Evolutionary conservation across 176 grass and related monocot species (phyloP).

Genomic region (Hyparrhenia diplandra): DNA sequence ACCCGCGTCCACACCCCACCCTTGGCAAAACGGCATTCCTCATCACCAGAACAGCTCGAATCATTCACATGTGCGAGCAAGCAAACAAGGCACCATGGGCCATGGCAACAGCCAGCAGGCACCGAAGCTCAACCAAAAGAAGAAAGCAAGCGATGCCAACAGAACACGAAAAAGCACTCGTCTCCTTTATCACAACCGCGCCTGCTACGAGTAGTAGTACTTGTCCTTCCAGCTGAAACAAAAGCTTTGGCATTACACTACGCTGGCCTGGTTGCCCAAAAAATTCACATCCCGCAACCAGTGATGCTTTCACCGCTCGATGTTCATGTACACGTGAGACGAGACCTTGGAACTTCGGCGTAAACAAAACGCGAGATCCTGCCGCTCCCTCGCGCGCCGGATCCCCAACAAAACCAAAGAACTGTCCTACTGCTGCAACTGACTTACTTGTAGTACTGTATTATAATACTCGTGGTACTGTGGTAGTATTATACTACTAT

Average conservation of each 20-base stretch:
- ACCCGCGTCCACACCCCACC: not conserved
- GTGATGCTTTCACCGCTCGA: not conserved
- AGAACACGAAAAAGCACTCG: constrained; percentile 1
- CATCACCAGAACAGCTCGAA: not conserved
- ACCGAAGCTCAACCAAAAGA: not conserved
- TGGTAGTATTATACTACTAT: too few relatives aligned
- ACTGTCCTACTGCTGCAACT: too few relatives aligned
- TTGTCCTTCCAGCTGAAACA: too few relatives aligned
- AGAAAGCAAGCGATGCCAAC: not conserved
- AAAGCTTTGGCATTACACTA: not conserved
- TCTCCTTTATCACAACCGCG: not conserved
- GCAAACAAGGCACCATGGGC: not conserved
- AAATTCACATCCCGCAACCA: not conserved
- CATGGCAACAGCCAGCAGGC: not conserved
- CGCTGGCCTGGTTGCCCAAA: not conserved
- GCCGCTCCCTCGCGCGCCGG: not conserved
- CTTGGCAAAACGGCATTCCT: constrained; percentile 6
- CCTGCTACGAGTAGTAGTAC: not conserved
- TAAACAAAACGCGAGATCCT: not conserved
- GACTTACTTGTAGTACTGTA: too few relatives aligned
- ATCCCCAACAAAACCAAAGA: not conserved
- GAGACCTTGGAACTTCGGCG: not conserved
- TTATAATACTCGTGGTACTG: too few relatives aligned
- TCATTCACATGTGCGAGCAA: not conserved
- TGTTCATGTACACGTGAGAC: not conserved